phyloP scores from a whole-genome alignment of 2,329 filamentous ascomycete species.

The Thelonectria rubi region DNA sequence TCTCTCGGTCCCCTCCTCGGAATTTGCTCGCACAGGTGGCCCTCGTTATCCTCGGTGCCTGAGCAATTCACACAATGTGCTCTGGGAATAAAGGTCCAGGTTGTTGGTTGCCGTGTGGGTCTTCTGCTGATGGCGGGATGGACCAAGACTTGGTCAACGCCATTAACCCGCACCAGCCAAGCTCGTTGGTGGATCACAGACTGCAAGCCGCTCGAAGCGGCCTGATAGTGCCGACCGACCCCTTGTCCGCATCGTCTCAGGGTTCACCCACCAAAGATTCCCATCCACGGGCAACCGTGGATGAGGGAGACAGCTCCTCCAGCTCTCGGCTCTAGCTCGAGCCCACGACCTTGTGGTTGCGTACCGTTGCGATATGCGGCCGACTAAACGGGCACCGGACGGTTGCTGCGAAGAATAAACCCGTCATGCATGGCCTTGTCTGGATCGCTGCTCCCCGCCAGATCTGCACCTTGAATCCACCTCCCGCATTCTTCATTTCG shows the following conservation, averaged over 20 bases:
- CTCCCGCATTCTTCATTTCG: constrained; percentile 27
- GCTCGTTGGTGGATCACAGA: constrained; percentile 29
- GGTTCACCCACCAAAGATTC: constrained; percentile 36
- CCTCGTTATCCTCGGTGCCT: not conserved
- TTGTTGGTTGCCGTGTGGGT: constrained; percentile 25
- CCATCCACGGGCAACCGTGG: not conserved
- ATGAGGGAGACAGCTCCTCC: constrained; percentile 1
- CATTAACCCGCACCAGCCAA: constrained; percentile 30
- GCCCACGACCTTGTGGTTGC: not conserved
- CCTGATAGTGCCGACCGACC: constrained; percentile 35
- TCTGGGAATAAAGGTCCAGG: constrained; percentile 3
- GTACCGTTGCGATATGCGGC: not conserved
- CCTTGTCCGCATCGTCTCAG: constrained; percentile 34
- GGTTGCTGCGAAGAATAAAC: constrained; percentile 18
- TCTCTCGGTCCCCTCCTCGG: not conserved
- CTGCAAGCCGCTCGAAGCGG: constrained; percentile 40
- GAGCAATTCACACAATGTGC: not conserved
- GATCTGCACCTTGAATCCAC: constrained; percentile 35
- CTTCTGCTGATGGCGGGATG: constrained; percentile 20
- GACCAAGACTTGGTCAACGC: constrained; percentile 25
- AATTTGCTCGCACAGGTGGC: not conserved
- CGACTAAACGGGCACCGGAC: constrained; percentile 4
- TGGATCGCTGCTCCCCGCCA: constrained; percentile 27
- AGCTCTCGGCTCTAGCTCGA: constrained; percentile 1
- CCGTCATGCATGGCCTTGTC: constrained; percentile 18